Evolutionary conservation across 495 filamentous ascomycete species (phyloP).

Genomic region (Penicillium diatomitis): DNA sequence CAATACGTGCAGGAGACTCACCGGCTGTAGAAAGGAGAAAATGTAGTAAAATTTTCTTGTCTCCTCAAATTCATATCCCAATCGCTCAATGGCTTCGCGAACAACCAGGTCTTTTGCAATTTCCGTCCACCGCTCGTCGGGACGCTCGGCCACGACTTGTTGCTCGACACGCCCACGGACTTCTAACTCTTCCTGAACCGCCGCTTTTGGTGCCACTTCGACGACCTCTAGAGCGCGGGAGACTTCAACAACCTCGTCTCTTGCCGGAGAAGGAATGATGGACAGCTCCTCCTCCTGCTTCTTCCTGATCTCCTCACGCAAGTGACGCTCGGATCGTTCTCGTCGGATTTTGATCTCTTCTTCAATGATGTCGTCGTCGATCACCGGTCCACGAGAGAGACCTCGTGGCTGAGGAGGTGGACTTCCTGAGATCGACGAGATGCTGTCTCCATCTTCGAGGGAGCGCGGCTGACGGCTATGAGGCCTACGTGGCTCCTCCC

Average conservation of each 20-base stretch:
- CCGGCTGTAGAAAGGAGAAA: constrained; percentile 80
- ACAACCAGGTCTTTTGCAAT: constrained; percentile 90
- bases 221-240: constrained; percentile 13
- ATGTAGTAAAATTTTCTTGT: constrained; percentile 85
- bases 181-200: constrained; percentile 15
- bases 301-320: background rate
- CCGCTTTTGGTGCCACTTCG: constrained; percentile 13
- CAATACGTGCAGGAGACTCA: constrained; percentile 38
- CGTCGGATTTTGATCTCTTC: constrained; percentile 25
- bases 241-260: constrained; percentile 13
- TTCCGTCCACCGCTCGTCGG: constrained; percentile 86
- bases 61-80: constrained; percentile 88
- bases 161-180: constrained; percentile 27
- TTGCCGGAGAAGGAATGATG: constrained; percentile 10
- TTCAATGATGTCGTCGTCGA: constrained; percentile 4
- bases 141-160: constrained; percentile 30
- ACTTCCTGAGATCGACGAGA: background rate
- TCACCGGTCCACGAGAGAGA: background rate
- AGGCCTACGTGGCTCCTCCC: background rate
- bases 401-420: background rate
- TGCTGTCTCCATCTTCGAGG: background rate
- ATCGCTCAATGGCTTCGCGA: constrained; percentile 74
- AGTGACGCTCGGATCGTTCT: background rate
- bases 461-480: background rate
- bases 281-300: constrained; percentile 18